phyloP scores from a whole-genome alignment of 2,329 filamentous ascomycete genomes.

The Xylariaceae sp. region DNA sequence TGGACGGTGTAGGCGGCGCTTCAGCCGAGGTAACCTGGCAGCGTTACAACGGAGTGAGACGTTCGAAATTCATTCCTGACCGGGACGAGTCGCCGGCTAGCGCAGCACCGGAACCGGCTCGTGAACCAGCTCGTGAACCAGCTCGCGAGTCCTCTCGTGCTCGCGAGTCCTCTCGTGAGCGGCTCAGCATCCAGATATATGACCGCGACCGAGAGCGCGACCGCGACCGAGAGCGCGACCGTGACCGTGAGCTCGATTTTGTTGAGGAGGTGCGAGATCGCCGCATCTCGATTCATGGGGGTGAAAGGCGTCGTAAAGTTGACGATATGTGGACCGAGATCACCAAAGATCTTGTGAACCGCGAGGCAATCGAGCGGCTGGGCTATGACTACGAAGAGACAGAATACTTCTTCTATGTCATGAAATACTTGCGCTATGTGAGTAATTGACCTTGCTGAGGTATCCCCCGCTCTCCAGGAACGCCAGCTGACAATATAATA shows the following conservation, averaged over 20 bases:
- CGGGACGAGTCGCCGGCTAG: slow-evolving; percentile 41
- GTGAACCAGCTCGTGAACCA: slow-evolving; percentile 26
- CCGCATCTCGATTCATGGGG: slow-evolving; percentile 36
- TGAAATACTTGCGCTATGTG: slow-evolving; percentile 84
- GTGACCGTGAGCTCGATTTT: slow-evolving; percentile 45
- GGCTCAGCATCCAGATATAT: slow-evolving; percentile 42
- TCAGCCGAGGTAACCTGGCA: slow-evolving; percentile 73
- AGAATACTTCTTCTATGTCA: slow-evolving; percentile 83
- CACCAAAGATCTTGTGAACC: slow-evolving; percentile 82
- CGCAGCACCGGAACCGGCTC: slow-evolving; percentile 26
- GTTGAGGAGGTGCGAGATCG: slow-evolving; percentile 52
- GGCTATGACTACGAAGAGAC: slow-evolving; percentile 92
- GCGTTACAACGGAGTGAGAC: slow-evolving; percentile 70
- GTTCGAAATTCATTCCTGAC: slow-evolving; percentile 68
- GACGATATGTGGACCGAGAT: slow-evolving; percentile 87
- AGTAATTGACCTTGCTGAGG: slow-evolving; percentile 39
- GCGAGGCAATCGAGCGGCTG: slow-evolving; percentile 77
- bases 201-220: slow-evolving; percentile 32
- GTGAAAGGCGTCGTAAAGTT: slow-evolving; percentile 34
- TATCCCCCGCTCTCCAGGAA: too few species aligned
- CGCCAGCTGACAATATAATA: slow-evolving; percentile 38
- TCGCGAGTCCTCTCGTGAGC: slow-evolving; percentile 26
- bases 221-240: slow-evolving; percentile 36
- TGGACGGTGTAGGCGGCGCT: slow-evolving; percentile 74
- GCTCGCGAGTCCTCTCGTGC: too few species aligned